phyloP scores from a whole-genome alignment of 106 monocot species.

The Alisma plantagoaquatica region DNA sequence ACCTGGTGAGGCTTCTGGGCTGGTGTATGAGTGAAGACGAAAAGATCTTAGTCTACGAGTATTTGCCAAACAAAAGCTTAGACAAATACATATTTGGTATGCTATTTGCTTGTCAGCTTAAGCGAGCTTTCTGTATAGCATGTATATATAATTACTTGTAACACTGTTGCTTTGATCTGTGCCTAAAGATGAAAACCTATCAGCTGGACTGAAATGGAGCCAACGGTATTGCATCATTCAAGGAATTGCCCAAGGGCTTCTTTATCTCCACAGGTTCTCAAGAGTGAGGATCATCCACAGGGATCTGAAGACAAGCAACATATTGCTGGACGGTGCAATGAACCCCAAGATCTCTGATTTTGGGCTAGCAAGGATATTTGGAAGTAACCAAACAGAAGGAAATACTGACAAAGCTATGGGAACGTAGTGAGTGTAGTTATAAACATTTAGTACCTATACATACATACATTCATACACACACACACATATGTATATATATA shows the following conservation, averaged over 20 bases:
- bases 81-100: conserved; percentile 14
- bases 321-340: too few relatives aligned
- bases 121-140: too few relatives aligned
- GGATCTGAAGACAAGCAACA: too few relatives aligned
- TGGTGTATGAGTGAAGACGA: conserved; percentile 15
- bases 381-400: neutral
- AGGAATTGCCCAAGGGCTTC: conserved; percentile 7
- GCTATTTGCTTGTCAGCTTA: too few relatives aligned
- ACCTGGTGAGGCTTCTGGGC: conserved; percentile 16
- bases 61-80: conserved; percentile 22
- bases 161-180: neutral
- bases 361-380: conserved; percentile 7
- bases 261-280: conserved; percentile 9
- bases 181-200: conserved; percentile 2
- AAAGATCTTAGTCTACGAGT: conserved; percentile 20
- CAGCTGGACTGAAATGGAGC: conserved; percentile 2
- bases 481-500: too few relatives aligned
- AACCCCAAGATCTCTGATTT: conserved; percentile 7
- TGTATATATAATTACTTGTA: neutral
- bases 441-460: neutral
- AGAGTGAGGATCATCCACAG: conserved; percentile 9
- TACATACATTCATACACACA: neutral
- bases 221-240: conserved; percentile 2
- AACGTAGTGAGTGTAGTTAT: too few relatives aligned
- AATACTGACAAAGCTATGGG: conserved; percentile 1